A percentile compares a stretch with the other conserved stretches of the same genome.
phyloP scores from a whole-genome alignment of 2,329 filamentous ascomycete species.

The Blastomyces percursus region DNA sequence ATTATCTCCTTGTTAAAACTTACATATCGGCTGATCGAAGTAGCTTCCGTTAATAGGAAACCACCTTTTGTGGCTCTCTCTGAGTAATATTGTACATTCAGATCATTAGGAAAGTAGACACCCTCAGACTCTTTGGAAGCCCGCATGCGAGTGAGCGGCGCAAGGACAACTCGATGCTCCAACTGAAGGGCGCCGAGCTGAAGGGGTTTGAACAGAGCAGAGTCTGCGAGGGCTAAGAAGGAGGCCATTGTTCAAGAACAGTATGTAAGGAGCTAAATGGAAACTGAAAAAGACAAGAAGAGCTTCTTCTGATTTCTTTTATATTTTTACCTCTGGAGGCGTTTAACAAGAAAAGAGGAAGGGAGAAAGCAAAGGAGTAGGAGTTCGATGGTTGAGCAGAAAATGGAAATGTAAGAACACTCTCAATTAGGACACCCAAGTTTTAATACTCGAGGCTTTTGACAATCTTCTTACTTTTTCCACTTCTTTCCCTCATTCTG shows the following conservation, averaged over 20 bases:
- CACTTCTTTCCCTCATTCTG: background rate
- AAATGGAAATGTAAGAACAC: too few species aligned
- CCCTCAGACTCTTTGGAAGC: constrained; percentile 27
- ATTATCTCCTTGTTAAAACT: background rate
- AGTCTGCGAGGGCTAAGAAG: background rate
- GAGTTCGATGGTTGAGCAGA: background rate
- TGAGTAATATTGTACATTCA: constrained; percentile 43
- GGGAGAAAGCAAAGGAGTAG: too few species aligned
- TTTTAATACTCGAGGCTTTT: too few species aligned
- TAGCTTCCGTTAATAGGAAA: constrained; percentile 49
- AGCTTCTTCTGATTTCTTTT: background rate
- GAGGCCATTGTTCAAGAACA: background rate
- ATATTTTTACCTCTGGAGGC: background rate
- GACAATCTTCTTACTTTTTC: background rate
- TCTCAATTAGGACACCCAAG: too few species aligned
- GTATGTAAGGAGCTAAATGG: background rate
- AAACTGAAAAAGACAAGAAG: background rate
- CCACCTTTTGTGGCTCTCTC: constrained; percentile 44
- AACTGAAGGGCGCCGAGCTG: constrained; percentile 33
- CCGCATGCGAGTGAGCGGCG: constrained; percentile 48
- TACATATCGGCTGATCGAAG: constrained; percentile 30
- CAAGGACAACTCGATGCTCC: constrained; percentile 42
- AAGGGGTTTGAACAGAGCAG: background rate
- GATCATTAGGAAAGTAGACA: constrained; percentile 37
- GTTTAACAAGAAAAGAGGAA: too few species aligned